Base-by-base conservation (phyloP, 805 yeast genomes). In the Starmerella powellii region DNA sequence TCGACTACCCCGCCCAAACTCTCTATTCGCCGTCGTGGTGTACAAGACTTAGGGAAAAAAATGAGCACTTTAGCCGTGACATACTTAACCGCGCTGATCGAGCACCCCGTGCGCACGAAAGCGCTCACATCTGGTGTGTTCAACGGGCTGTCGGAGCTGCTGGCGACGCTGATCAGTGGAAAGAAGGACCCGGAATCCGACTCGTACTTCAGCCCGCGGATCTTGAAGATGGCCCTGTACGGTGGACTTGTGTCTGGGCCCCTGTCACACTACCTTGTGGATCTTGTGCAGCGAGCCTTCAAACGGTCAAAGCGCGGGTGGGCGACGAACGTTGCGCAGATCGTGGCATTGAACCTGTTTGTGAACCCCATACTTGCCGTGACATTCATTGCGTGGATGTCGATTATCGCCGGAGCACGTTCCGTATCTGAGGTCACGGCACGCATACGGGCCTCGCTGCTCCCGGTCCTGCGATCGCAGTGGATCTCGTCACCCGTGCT, bases 401-500 rank as follows among this genome's bases (percentile, higher is more conserved):
- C 62, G 16, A 44, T 63, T 12, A 48, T 64, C 31, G 60, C 67
- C 21, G 66, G 66, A 4, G 64, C 63, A 12, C 49, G 58, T 26
- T 47, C 59, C 15, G 27, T 41, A 19, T 35, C 41, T 35, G 57
- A 61, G 48, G 47, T 63, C 40, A 34, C 43, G 13, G 55, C 47
- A 13, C 53, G 62, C n/a, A 47, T 56, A 41, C 54, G 49, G 44
- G 52, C 51, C 8, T 55, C 60, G 19, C 44, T 60, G 39, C 38
- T 58, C 48, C 58, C 63, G 6, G 62, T 63, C 13, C 42, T 63
- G 49, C 52, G 51, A 41, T 52, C 62, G 31, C 51, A 57, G 28
- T 63, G 67, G 68, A 46, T 58, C 35, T 50, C 61, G 13, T 56
- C 64, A n/a, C 67, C 67, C 11, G 33, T 59, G 21, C 49, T 58